Conservation (phyloP, 1,284 basidiomycete species). For the Meira nashicola region DNA sequence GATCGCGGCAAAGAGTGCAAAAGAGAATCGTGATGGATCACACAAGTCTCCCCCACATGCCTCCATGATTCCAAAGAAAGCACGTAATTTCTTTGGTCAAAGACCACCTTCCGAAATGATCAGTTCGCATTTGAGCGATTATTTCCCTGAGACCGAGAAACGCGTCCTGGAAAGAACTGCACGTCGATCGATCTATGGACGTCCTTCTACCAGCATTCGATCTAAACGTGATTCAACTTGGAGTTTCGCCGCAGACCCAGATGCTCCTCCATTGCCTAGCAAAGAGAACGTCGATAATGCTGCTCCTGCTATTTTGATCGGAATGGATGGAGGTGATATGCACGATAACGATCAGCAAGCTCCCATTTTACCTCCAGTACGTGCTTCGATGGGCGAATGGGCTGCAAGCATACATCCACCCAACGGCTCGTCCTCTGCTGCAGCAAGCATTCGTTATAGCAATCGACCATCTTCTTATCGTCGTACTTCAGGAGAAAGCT, state of each 20-base stretch:
- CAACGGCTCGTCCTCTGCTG: not conserved
- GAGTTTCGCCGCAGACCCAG: slow-evolving; percentile 40
- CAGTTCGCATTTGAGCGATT: slow-evolving; percentile 89
- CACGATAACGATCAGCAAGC: slow-evolving; percentile 17
- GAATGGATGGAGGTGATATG: slow-evolving; percentile 19
- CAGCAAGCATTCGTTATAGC: not conserved
- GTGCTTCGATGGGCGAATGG: slow-evolving; percentile 41
- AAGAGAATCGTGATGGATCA: not conserved
- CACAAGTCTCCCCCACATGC: not conserved
- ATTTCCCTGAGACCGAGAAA: slow-evolving; percentile 89
- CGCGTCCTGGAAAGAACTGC: slow-evolving; percentile 54
- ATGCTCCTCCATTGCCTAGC: slow-evolving; percentile 33
- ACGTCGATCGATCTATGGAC: slow-evolving; percentile 40
- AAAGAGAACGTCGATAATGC: slow-evolving; percentile 28
- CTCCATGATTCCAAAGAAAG: slow-evolving; percentile 53
- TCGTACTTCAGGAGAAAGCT: slow-evolving; percentile 35
- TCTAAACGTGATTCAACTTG: slow-evolving; percentile 46
- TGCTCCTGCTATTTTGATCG: slow-evolving; percentile 31
- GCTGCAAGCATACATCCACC: slow-evolving; percentile 28
- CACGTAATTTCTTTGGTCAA: slow-evolving; percentile 97
- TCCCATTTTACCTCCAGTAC: slow-evolving; percentile 35
- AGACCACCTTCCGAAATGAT: slow-evolving; percentile 95
- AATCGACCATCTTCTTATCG: slow-evolving; percentile 25
- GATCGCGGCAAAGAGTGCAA: not conserved
- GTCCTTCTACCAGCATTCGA: slow-evolving; percentile 35